A percentile compares a stretch with the other conserved stretches of the same genome.
Conservation (phyloP, 352 stramenopile species). For the Thalassiosira livingstoniorum region DNA sequence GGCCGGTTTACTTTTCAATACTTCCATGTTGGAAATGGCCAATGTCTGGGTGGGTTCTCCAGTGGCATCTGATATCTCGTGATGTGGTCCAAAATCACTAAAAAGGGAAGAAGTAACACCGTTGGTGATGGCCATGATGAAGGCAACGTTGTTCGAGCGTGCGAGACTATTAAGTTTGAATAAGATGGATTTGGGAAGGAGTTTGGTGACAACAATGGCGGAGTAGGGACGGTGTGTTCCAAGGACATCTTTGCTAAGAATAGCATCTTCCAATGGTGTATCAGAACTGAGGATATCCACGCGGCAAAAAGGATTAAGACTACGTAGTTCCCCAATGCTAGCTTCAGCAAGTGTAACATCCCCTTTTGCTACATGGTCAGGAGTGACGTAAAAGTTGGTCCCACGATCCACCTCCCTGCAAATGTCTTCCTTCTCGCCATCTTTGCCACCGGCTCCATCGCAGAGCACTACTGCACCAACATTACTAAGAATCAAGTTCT, state of each 20-base stretch:
- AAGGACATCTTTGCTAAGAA: slow-evolving; percentile 58
- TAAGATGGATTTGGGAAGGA: slow-evolving; percentile 53
- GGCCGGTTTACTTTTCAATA: slow-evolving; percentile 54
- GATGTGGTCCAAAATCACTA: slow-evolving; percentile 91
- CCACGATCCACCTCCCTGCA: slow-evolving; percentile 55
- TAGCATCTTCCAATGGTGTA: slow-evolving; percentile 20
- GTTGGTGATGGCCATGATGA: slow-evolving; percentile 91
- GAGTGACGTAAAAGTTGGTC: slow-evolving; percentile 68
- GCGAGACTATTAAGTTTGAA: slow-evolving; percentile 57
- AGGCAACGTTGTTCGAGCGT: slow-evolving; percentile 73
- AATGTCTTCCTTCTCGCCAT: no score
- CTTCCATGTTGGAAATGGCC: slow-evolving; percentile 66
- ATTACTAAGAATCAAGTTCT: slow-evolving; percentile 74
- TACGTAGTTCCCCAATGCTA: slow-evolving; percentile 55
- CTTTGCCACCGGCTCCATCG: slow-evolving; percentile 41
- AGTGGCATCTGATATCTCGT: slow-evolving; percentile 68
- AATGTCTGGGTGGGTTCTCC: slow-evolving; percentile 68
- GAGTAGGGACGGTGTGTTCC: slow-evolving; percentile 49
- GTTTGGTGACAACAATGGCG: slow-evolving; percentile 62
- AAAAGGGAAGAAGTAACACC: slow-evolving; percentile 95
- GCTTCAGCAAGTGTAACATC: slow-evolving; percentile 47
- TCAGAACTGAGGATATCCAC: slow-evolving; percentile 53
- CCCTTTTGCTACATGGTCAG: slow-evolving; percentile 39
- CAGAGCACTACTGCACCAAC: slow-evolving; percentile 58
- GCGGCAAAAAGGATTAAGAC: slow-evolving; percentile 70